Base-by-base conservation (phyloP, 352 stramenopile species). In the Globisporangium takayamanum region DNA sequence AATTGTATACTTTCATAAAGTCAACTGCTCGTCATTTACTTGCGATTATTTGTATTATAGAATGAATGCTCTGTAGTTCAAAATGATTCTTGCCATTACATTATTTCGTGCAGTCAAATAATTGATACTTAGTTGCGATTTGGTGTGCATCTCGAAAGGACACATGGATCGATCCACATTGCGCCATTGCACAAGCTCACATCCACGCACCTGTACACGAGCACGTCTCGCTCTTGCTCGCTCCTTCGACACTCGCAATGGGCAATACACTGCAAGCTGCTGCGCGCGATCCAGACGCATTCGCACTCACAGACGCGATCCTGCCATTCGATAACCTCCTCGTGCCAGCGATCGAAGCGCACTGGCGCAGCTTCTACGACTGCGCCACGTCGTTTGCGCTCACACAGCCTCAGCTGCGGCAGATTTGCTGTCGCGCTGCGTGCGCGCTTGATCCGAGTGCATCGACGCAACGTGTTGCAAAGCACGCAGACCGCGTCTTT, bases 281-380 rank as follows among this genome's bases (percentile, higher is more conserved):
- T 50, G 59, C 88, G 48, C 77, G 67, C 44, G 73, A 87, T 50
- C 76, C 53, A 1, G 62, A 66, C 37, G 56, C 62, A 0, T 73
- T 84, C n/a, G 65, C 44, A 42, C 70, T 92, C 45, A 71, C 62
- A 28, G 76, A 90, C 15, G 80, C 66, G 36, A 78, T 92, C 52
- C 41, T 83, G 10, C 79, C 85, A 16, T 95, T 86, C 53, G 82
- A 92, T 56, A 85, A 90, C 59, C 73, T 95, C 36, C 68, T 68
- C 5, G 64, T 89, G 22, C 62, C 62, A 20, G 80, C 88, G 59
- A 74, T 95, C n/a, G 84, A 95, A 63, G 70, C 69, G 47, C 86
- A 89, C 57, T 95, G 85, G 85, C 80, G 80, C 41, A 84, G 68
- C 54, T 95, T 95, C 66, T 95, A 89, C 62, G 81, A 92, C 62